These are phyloP conservation scores for Lentinula edodes DNA, from an alignment of 768 basidiomycete genomes.

Conservation along the genomic window DNA sequence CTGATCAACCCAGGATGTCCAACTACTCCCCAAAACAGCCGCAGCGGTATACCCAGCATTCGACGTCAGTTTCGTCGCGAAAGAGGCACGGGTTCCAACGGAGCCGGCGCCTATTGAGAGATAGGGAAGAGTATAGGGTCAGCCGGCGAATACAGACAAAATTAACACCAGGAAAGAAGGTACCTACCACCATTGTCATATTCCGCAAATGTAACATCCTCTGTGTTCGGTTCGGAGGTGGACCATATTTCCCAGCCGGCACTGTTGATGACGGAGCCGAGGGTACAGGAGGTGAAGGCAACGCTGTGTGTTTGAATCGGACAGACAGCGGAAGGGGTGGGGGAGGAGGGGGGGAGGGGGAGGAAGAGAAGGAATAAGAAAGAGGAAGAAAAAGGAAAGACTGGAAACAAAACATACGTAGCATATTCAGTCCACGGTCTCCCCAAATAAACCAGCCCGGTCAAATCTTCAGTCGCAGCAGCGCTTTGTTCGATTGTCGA, in stretches of 20 bases:
- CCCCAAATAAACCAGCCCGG: constrained; percentile 18
- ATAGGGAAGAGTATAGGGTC: no score
- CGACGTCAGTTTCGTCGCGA: constrained; percentile 16
- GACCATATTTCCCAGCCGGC: constrained; percentile 23
- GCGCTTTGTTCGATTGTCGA: constrained; percentile 13
- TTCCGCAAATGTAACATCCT: constrained; percentile 20
- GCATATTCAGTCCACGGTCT: constrained; percentile 21
- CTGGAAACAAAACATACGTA: neutral
- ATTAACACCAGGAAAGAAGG: neutral
- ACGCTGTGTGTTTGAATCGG: constrained; percentile 10
- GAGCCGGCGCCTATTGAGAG: constrained; percentile 16
- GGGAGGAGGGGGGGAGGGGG: no score
- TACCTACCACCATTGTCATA: constrained; percentile 16
- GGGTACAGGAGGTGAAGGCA: constrained; percentile 16
- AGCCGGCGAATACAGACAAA: neutral
- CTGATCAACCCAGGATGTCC: constrained; percentile 19
- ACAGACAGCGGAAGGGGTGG: no score
- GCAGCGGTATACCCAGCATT: constrained; percentile 14
- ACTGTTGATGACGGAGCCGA: constrained; percentile 18
- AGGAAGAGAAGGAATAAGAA: no score
- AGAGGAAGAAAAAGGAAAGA: neutral
- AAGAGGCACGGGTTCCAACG: constrained; percentile 19
- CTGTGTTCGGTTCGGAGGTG: constrained; percentile 20
- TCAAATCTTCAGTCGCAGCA: constrained; percentile 13
- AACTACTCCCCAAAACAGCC: constrained; percentile 18